Base-by-base conservation (phyloP, 371 early-diverging fungal species). In the Mortierella sp. region DNA sequence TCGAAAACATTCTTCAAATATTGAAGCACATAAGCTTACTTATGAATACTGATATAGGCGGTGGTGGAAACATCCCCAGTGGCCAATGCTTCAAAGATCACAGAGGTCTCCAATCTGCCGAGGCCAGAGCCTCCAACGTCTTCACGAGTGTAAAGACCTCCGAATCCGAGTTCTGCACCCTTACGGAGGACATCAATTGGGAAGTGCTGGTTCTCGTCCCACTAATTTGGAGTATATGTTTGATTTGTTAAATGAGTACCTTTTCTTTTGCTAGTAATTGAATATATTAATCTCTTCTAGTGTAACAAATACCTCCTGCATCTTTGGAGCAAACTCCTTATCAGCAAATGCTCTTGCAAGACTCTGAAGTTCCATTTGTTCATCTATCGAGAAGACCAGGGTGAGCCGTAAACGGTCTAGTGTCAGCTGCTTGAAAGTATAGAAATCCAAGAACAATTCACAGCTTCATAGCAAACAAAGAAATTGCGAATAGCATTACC, bases 31-130 rank as follows among this genome's bases (percentile, higher is more conserved):
- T 15, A 0, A 2, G 29, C 73, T 15, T 76, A 85, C 83, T 91
- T 91, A 82, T 91, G 91, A 40, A 91, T 87, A 55, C 84, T 83
- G 29, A 91, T 72, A 68, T 87, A 90, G 15, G 91, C 91, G 13
- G 91, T 87, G 10, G 90, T 90, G 34, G 86, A 83, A n/a, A 87
- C 86, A 66, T 84, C 83, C 15, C 89, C 90, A 10, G 83, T 85
- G 17, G 85, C 66, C 43, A 91, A 56, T n/a, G 88, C 89, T 64
- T 91, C 91, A 70, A 91, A 88, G 47, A 88, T 78, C 26, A 89
- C 37, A 23, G 87, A 85, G 5, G 90, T 80, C 3, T 87, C 85
- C 40, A 89, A 47, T 10, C 91, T 82, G 12, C 79, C 75, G 35
- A 90, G 73, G 2, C 85, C 88, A 22, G 86, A 58, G 17, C 90